Base-by-base conservation (phyloP, 352 stramenopile species). In the Globisporangium nodosum region DNA sequence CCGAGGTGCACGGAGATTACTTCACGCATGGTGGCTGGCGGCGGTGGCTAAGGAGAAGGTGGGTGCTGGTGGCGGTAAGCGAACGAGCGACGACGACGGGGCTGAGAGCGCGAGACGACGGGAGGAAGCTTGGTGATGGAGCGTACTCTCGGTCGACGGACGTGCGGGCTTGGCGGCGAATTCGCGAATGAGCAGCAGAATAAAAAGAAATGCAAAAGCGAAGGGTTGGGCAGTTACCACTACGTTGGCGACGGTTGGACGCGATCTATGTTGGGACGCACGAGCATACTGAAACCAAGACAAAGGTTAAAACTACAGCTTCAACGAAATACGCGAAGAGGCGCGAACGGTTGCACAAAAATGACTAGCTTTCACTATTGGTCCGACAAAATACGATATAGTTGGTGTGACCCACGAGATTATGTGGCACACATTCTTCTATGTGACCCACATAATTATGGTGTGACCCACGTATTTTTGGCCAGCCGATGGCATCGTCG, bases 1-100 rank as follows among this genome's bases (percentile, higher is more conserved):
- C 88, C 88, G 45, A 96, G 69, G 55, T 96, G 88, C 31, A 96
- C 60, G 11, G 76, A 92, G 54, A 96, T 82, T 46, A 94, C 68
- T 76, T 94, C 83, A 68, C 83, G 72, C 70, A 85, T 85, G 54
- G 49, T 77, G 63, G 49, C 46, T 27, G 30, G 39, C 20, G 45
- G 8, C 35, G 24, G 16, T 31, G 18, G 20, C 8, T 6, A 9
- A 58, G 9, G 31, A 43, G 18, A 42, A 49, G 8, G 60, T 4
- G 16, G n/a, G 8, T 49, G 51, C 13, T 18, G 3, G 24, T 6
- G 43, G 35, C 18, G 35, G 13, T 18, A 37, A 40, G 33, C 12
- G 13, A 11, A 48, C 13, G 20, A 16, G 20, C 7, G n/a, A n/a
- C 9, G n/a, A n/a, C 9, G 24, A 18, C 30, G 33, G 43, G 27